Evolutionary conservation across 495 filamentous ascomycete genomes (phyloP).

Genomic region (Entonaema liquescens): DNA sequence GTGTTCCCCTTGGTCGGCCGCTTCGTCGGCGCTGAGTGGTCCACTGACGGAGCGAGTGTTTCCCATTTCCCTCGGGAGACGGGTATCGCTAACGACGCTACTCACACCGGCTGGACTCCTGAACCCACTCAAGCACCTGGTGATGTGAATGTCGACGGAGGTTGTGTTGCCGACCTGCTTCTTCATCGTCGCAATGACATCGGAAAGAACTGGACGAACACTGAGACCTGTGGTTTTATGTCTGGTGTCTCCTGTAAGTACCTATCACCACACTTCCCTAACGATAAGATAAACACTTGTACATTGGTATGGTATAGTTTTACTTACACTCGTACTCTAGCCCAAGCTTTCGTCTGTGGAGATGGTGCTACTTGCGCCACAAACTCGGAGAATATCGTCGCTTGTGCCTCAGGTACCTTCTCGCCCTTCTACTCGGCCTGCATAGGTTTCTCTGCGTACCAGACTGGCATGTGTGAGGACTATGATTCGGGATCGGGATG

Average conservation of each 20-base stretch:
- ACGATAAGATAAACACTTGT: not conserved
- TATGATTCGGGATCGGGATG: constrained; percentile 46
- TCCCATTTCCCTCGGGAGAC: constrained; percentile 31
- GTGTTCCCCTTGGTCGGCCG: constrained; percentile 21
- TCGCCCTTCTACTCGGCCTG: constrained; percentile 48
- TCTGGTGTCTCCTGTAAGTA: constrained; percentile 46
- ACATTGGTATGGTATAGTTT: not conserved
- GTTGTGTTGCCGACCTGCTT: constrained; percentile 30
- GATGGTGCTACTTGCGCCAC: constrained; percentile 40
- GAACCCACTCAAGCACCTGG: constrained; percentile 41
- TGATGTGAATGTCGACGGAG: not conserved
- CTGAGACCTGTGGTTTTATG: constrained; percentile 50
- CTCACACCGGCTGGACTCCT: constrained; percentile 37
- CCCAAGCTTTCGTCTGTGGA: not conserved
- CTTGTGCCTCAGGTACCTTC: constrained; percentile 36
- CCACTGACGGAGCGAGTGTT: not conserved
- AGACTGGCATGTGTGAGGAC: constrained; percentile 34
- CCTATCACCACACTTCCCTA: not conserved
- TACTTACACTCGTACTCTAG: not conserved
- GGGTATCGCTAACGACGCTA: not conserved
- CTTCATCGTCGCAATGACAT: constrained; percentile 16
- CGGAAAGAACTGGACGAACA: constrained; percentile 44
- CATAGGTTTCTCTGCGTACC: constrained; percentile 46
- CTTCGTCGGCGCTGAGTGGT: constrained; percentile 34
- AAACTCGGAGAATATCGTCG: constrained; percentile 46